phyloP scores from a whole-genome alignment of 2,329 filamentous ascomycete species.

The Fusarium floridanum region DNA sequence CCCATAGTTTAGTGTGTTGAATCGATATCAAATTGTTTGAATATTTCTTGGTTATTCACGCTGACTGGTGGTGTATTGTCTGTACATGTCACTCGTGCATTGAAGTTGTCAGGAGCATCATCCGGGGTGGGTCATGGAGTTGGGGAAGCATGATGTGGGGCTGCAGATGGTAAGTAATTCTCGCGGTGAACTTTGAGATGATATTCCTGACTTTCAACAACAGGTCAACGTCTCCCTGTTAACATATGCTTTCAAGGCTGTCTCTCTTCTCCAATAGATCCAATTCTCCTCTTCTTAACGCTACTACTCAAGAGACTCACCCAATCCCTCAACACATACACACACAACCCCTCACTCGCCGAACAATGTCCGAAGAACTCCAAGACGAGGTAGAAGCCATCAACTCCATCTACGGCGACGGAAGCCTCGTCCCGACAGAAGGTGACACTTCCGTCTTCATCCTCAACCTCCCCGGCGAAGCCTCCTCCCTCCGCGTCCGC shows the following conservation, averaged over 20 bases:
- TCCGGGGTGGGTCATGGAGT: constrained; percentile 25
- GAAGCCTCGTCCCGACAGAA: constrained; percentile 66
- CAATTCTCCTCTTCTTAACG: background rate
- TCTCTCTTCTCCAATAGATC: background rate
- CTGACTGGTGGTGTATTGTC: background rate
- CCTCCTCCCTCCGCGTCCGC: constrained; percentile 70
- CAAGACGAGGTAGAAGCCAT: constrained; percentile 83
- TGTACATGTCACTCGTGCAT: background rate
- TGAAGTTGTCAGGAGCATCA: background rate
- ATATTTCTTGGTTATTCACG: background rate
- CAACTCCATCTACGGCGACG: constrained; percentile 84
- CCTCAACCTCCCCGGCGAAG: constrained; percentile 75
- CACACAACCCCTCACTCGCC: constrained; percentile 21
- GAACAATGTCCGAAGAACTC: constrained; percentile 69
- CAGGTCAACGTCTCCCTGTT: background rate
- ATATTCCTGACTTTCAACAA: constrained; percentile 11
- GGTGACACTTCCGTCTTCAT: constrained; percentile 61
- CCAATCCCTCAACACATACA: background rate
- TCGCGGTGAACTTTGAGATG: constrained; percentile 17
- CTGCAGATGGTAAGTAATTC: constrained; percentile 22
- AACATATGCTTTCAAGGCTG: background rate
- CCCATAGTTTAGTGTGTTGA: constrained; percentile 48
- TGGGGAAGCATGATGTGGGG: constrained; percentile 37
- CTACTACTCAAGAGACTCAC: background rate
- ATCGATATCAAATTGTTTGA: constrained; percentile 45